phyloP scores from a whole-genome alignment of 306 rosid species.

The Gastrolobium villosum region DNA sequence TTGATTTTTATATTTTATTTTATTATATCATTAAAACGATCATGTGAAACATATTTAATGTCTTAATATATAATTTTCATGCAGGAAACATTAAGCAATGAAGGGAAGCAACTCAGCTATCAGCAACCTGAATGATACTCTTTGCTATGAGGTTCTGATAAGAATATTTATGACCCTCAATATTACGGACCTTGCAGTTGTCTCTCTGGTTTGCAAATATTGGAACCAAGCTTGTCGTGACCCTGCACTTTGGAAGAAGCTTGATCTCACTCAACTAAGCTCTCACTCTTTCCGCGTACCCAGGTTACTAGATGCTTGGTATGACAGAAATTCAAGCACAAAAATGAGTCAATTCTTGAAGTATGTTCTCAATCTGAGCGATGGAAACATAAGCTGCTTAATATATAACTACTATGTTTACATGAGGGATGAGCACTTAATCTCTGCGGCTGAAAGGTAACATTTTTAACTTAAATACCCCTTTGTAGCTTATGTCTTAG shows the following conservation, averaged over 20 bases:
- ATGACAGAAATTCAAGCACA: not conserved
- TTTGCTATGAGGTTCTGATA: slow-evolving; percentile 13
- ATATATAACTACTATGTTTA: slow-evolving; percentile 26
- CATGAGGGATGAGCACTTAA: not conserved
- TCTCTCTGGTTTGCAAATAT: slow-evolving; percentile 29
- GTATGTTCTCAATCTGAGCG: slow-evolving; percentile 27
- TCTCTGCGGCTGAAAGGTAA: slow-evolving; percentile 43
- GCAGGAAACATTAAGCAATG: slow-evolving; percentile 19
- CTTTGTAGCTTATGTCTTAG: too few relatives aligned
- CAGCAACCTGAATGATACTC: not conserved
- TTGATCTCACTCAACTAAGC: not conserved
- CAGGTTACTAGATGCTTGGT: not conserved
- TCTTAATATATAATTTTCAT: not conserved
- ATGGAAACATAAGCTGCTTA: slow-evolving; percentile 31
- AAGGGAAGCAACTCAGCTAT: not conserved
- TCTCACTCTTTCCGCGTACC: not conserved
- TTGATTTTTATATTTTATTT: too few relatives aligned
- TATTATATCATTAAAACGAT: not conserved
- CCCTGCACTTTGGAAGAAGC: slow-evolving; percentile 41
- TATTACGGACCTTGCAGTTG: slow-evolving; percentile 41
- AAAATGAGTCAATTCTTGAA: slow-evolving; percentile 29
- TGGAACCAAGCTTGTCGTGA: slow-evolving; percentile 30
- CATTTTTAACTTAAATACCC: not conserved
- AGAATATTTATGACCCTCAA: slow-evolving; percentile 39
- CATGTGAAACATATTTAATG: not conserved